phyloP scores from a whole-genome alignment of 345 rosid genomes.

The Pistacia atlantica region DNA sequence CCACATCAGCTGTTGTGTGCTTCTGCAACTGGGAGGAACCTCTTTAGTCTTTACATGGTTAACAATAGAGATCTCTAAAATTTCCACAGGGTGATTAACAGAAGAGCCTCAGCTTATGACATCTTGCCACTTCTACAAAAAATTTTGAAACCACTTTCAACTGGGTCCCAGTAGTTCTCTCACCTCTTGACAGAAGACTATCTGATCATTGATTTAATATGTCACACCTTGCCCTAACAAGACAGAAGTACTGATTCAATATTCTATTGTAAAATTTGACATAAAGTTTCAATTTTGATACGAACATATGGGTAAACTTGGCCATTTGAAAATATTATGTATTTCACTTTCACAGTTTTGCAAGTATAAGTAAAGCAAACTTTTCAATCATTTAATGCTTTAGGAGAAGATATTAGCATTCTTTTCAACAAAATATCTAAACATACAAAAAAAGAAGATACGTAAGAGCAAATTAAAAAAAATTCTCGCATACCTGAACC shows the following conservation, averaged over 20 bases:
- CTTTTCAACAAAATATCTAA: not conserved
- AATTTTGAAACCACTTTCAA: not conserved
- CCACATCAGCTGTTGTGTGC: not conserved
- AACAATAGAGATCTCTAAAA: not conserved
- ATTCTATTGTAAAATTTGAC: not conserved
- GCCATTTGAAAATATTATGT: not conserved
- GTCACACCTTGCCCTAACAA: slow-evolving; percentile 38
- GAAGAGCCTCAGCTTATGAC: not conserved
- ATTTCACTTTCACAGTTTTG: slow-evolving; percentile 1
- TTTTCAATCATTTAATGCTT: not conserved
- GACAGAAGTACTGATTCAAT: slow-evolving; percentile 10
- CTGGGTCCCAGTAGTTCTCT: not conserved
- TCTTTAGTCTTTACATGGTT: not conserved
- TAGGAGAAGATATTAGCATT: not conserved
- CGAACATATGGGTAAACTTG: not conserved
- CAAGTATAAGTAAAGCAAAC: not conserved
- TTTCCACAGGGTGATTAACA: no score
- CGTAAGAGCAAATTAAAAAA: not conserved
- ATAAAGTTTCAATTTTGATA: not conserved
- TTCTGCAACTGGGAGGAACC: not conserved
- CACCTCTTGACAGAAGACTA: slow-evolving; percentile 23
- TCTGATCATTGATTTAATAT: slow-evolving; percentile 35
- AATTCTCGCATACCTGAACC: slow-evolving; percentile 44
- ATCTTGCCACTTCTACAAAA: slow-evolving; percentile 1
- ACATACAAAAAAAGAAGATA: slow-evolving; percentile 14